Conservation (phyloP, 2,329 filamentous ascomycete genomes). For the Fusarium circinatum region DNA sequence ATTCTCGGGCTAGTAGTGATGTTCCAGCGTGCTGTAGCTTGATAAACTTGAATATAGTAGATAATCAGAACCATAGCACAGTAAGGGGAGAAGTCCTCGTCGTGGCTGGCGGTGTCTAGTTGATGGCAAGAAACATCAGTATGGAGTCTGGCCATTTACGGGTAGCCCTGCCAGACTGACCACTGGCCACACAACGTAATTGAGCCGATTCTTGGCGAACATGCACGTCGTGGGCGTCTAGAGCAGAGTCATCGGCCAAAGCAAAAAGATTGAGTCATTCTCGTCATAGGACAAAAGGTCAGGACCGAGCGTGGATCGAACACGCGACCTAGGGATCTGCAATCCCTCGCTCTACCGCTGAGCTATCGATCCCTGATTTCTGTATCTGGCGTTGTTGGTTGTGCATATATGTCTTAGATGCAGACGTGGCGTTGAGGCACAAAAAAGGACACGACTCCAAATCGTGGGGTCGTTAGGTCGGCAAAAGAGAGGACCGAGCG, state of each 20-base stretch:
- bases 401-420: not conserved
- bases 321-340: conserved; percentile 38
- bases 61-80: not conserved
- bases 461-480: not conserved
- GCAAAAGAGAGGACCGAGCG: conserved; percentile 36
- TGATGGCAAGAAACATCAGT: too few species aligned
- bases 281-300: not conserved
- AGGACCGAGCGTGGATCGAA: conserved; percentile 40
- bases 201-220: not conserved
- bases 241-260: not conserved
- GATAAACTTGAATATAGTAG: not conserved
- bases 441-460: conserved; percentile 14
- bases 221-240: too few species aligned
- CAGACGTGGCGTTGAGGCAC: conserved; percentile 10
- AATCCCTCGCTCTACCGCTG: conserved; percentile 39
- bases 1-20: not conserved
- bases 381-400: not conserved
- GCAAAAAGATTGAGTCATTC: not conserved
- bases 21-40: not conserved
- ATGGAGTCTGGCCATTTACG: not conserved
- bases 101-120: not conserved
- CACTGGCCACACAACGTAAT: not conserved
- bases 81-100: not conserved
- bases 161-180: too few species aligned
- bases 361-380: conserved; percentile 30